Evolutionary conservation across 345 rosid genomes (phyloP).

Genomic region (Boechera divaricarpa): DNA sequence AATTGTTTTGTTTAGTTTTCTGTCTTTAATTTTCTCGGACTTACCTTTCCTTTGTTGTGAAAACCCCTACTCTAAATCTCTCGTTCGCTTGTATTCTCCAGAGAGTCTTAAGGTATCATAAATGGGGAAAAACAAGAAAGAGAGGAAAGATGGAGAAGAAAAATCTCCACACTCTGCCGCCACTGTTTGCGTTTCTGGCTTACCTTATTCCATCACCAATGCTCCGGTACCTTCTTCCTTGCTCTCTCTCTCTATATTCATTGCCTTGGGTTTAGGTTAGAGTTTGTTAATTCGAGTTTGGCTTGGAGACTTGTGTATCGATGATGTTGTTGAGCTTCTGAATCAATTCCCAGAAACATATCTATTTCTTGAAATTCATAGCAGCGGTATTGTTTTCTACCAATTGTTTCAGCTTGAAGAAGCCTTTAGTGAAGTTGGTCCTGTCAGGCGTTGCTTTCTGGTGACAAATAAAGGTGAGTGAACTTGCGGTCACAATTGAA

Average conservation of each 20-base stretch:
- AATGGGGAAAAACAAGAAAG: constrained; percentile 58
- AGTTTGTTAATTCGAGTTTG: not conserved
- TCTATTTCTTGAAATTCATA: too few relatives aligned
- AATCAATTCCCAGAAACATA: too few relatives aligned
- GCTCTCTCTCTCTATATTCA: not conserved
- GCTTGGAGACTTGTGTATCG: not conserved
- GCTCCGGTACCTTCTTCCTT: constrained; percentile 59
- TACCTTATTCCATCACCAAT: constrained; percentile 85
- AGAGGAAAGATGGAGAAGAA: constrained; percentile 52
- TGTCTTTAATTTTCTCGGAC: too few relatives aligned
- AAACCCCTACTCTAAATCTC: constrained; percentile 13
- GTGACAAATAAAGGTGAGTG: constrained; percentile 73
- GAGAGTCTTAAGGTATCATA: not conserved
- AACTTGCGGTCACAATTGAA: not conserved
- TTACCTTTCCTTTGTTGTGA: not conserved
- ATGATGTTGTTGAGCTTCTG: too few relatives aligned
- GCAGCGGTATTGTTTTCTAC: not conserved
- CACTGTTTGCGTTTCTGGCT: constrained; percentile 80
- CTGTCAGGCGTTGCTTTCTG: constrained; percentile 89
- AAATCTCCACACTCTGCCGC: constrained; percentile 63
- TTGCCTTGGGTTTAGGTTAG: not conserved
- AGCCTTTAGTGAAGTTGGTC: constrained; percentile 87
- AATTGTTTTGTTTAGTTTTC: too few relatives aligned
- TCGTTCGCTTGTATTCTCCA: too few relatives aligned
- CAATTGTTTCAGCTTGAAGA: constrained; percentile 73